phyloP scores from a whole-genome alignment of 352 stramenopile genomes.

The Plasmopara viticola region DNA sequence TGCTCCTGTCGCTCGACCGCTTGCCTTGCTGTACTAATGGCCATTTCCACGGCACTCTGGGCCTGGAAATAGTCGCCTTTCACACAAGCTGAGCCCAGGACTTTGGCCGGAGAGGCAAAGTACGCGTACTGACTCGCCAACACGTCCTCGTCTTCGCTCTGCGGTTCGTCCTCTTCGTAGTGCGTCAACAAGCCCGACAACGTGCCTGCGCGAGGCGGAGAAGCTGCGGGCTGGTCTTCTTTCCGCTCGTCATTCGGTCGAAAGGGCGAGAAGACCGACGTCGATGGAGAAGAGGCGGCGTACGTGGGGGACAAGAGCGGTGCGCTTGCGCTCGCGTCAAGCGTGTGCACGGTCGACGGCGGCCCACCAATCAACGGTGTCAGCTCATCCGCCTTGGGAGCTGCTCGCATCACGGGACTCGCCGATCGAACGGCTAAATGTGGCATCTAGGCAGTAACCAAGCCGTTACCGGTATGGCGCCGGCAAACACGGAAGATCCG shows the following conservation, averaged over 20 bases:
- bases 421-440: constrained; percentile 1
- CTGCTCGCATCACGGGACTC: constrained; percentile 13
- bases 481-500: background rate
- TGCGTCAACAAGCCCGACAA: constrained; percentile 15
- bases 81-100: constrained; percentile 61
- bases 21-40: constrained; percentile 28
- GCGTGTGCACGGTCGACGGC: background rate
- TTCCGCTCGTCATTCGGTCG: constrained; percentile 5
- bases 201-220: constrained; percentile 15
- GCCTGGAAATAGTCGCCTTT: constrained; percentile 71
- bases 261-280: constrained; percentile 38
- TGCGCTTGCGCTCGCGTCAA: constrained; percentile 7
- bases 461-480: constrained; percentile 8
- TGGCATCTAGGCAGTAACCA: background rate
- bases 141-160: constrained; percentile 26
- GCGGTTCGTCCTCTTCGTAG: constrained; percentile 13
- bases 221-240: constrained; percentile 1
- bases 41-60: constrained; percentile 57
- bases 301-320: constrained; percentile 41
- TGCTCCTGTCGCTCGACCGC: constrained; percentile 21
- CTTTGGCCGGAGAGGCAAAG: constrained; percentile 58
- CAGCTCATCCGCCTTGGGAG: constrained; percentile 29
- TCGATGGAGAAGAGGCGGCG: constrained; percentile 36
- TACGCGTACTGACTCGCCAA: constrained; percentile 33
- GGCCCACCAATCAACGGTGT: constrained; percentile 45